These are phyloP conservation scores for Neonectria magnoliae DNA, from an alignment of 2,329 filamentous ascomycete genomes.

Conservation along the genomic window DNA sequence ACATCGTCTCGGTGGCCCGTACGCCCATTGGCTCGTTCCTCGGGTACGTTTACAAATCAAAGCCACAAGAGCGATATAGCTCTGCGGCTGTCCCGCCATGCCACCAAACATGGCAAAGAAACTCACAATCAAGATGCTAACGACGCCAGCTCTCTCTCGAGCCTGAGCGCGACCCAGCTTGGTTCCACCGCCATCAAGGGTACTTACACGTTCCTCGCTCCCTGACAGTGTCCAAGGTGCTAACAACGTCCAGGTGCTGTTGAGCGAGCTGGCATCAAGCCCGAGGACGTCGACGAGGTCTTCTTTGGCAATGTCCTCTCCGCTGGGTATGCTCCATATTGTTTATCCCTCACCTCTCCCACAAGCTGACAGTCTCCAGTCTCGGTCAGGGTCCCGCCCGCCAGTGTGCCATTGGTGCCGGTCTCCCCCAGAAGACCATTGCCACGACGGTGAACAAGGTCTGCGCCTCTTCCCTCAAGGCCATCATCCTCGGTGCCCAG, in stretches of 20 bases:
- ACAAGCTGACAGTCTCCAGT: constrained; percentile 56
- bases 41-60: constrained; percentile 67
- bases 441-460: constrained; percentile 99
- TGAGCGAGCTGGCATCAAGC: constrained; percentile 87
- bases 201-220: constrained; percentile 51
- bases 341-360: constrained; percentile 2
- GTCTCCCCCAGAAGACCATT: constrained; percentile 80
- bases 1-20: constrained; percentile 91
- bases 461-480: constrained; percentile 94
- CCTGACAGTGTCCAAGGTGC: background rate
- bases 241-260: constrained; percentile 69
- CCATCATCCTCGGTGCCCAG: constrained; percentile 92
- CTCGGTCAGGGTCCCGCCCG: constrained; percentile 96
- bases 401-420: constrained; percentile 90
- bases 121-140: constrained; percentile 30
- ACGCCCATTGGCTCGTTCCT: constrained; percentile 95
- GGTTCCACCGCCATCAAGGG: constrained; percentile 94
- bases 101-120: background rate
- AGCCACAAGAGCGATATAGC: constrained; percentile 20
- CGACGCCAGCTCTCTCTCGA: constrained; percentile 79
- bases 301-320: constrained; percentile 99
- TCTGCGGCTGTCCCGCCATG: constrained; percentile 8
- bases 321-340: constrained; percentile 74
- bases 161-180: constrained; percentile 85
- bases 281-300: constrained; percentile 92